Conservation (phyloP, 176 grass and related monocot genomes). For the Hordeum vulgare region DNA sequence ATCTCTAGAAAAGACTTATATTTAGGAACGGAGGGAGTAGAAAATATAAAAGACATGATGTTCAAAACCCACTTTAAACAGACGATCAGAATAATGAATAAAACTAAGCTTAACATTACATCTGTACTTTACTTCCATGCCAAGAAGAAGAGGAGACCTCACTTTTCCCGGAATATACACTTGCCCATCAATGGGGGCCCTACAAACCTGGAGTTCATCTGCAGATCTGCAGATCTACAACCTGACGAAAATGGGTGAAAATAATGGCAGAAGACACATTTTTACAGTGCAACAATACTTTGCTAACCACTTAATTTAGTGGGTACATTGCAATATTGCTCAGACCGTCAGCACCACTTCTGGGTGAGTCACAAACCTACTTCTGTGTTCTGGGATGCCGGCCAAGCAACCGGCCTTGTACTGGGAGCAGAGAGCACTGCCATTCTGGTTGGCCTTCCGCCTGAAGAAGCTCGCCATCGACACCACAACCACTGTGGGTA, state of each 20-base stretch:
- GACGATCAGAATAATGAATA: not conserved
- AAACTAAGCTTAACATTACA: not conserved
- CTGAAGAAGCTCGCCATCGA: conserved; percentile 76
- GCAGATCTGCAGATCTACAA: not conserved
- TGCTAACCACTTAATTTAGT: not conserved
- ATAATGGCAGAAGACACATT: not conserved
- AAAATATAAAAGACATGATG: not conserved
- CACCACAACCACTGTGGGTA: conserved; percentile 68
- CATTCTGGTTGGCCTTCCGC: conserved; percentile 41
- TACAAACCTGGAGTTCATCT: not conserved
- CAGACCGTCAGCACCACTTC: not conserved
- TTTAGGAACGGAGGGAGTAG: no score
- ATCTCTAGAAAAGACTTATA: no score
- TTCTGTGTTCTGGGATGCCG: conserved; percentile 18
- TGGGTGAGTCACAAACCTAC: not conserved
- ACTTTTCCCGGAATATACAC: not conserved
- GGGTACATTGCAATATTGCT: conserved; percentile 1
- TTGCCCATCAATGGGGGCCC: not conserved
- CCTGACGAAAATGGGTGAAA: not conserved
- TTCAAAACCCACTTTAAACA: not conserved
- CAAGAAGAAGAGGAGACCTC: not conserved
- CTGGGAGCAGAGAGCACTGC: conserved; percentile 63
- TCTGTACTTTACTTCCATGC: not conserved
- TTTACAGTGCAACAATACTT: not conserved
- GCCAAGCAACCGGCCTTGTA: conserved; percentile 63